These are phyloP conservation scores for Clonostachys rhizophaga DNA, from an alignment of 2,329 filamentous ascomycete species.

Conservation along the genomic window DNA sequence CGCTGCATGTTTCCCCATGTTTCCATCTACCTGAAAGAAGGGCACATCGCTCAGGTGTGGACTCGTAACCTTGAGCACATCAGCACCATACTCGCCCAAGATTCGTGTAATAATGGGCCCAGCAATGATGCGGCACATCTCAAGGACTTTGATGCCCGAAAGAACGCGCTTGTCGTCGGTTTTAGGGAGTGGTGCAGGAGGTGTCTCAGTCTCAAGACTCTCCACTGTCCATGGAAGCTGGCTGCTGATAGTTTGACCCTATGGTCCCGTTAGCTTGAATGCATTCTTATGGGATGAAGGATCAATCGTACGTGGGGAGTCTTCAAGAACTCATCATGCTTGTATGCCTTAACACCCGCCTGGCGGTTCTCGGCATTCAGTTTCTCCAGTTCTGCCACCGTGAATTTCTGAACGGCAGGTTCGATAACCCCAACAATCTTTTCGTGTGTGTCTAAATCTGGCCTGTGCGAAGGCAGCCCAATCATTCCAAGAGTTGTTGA, in stretches of 20 bases:
- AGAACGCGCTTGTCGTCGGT: slow-evolving; percentile 23
- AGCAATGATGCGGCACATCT: slow-evolving; percentile 72
- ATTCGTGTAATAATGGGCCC: slow-evolving; percentile 68
- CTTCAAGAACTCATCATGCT: slow-evolving; percentile 52
- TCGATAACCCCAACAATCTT: slow-evolving; percentile 57
- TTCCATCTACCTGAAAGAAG: slow-evolving; percentile 69
- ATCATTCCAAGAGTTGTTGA: slow-evolving; percentile 67
- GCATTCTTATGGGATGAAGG: slow-evolving; percentile 10
- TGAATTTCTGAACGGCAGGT: slow-evolving; percentile 48
- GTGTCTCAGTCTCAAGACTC: slow-evolving; percentile 42
- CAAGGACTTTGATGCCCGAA: slow-evolving; percentile 66
- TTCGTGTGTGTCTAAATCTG: slow-evolving; percentile 55
- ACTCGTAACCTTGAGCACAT: slow-evolving; percentile 68
- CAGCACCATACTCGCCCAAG: slow-evolving; percentile 71
- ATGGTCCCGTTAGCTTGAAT: slow-evolving; percentile 2
- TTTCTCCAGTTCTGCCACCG: slow-evolving; percentile 49
- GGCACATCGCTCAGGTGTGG: slow-evolving; percentile 65
- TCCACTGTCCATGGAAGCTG: slow-evolving; percentile 45
- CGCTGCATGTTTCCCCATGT: slow-evolving; percentile 64
- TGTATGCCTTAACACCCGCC: slow-evolving; percentile 55
- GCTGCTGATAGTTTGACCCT: slow-evolving; percentile 37
- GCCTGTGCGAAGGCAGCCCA: slow-evolving; percentile 56
- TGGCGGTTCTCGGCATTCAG: slow-evolving; percentile 52
- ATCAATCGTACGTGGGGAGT: slow-evolving; percentile 34
- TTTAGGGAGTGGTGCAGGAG: slow-evolving; percentile 31